Conservation (phyloP, 2,329 filamentous ascomycete genomes). For the Ascochyta fabae region DNA sequence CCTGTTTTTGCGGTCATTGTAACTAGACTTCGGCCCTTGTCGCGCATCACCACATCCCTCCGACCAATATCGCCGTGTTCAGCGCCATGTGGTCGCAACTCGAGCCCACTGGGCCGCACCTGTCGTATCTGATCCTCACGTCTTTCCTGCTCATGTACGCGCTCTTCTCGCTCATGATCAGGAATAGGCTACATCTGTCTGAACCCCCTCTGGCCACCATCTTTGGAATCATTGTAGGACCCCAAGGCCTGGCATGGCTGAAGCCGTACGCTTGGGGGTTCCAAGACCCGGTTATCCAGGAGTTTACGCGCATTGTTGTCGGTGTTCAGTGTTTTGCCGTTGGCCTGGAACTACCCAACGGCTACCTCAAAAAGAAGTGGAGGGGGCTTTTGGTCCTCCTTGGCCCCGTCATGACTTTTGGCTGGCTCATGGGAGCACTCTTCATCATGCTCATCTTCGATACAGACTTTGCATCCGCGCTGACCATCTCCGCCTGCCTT, state of each 20-base stretch:
- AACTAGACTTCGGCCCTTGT: background rate
- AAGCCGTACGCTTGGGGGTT: conserved; percentile 51
- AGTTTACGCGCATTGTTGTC: conserved; percentile 54
- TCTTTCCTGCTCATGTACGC: conserved; percentile 56
- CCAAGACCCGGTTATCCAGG: conserved; percentile 52
- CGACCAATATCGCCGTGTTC: background rate
- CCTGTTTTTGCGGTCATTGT: background rate
- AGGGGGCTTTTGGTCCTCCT: conserved; percentile 58
- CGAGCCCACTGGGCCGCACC: conserved; percentile 55
- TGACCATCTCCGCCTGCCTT: conserved; percentile 62
- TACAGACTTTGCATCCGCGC: conserved; percentile 53
- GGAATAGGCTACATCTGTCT: conserved; percentile 57
- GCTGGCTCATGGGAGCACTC: conserved; percentile 56
- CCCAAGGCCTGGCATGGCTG: conserved; percentile 49
- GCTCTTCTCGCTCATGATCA: conserved; percentile 55
- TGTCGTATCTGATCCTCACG: conserved; percentile 54
- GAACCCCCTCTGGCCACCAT: conserved; percentile 57
- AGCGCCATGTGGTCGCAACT: conserved; percentile 51
- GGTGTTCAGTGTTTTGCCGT: conserved; percentile 52
- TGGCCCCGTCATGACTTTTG: conserved; percentile 60
- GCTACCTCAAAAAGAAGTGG: conserved; percentile 60
- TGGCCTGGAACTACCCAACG: conserved; percentile 49
- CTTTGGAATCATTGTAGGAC: conserved; percentile 55
- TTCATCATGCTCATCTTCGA: conserved; percentile 58
- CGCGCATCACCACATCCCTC: background rate